phyloP scores from a whole-genome alignment of 163 green algal genomes.

The Volvox carteri region DNA sequence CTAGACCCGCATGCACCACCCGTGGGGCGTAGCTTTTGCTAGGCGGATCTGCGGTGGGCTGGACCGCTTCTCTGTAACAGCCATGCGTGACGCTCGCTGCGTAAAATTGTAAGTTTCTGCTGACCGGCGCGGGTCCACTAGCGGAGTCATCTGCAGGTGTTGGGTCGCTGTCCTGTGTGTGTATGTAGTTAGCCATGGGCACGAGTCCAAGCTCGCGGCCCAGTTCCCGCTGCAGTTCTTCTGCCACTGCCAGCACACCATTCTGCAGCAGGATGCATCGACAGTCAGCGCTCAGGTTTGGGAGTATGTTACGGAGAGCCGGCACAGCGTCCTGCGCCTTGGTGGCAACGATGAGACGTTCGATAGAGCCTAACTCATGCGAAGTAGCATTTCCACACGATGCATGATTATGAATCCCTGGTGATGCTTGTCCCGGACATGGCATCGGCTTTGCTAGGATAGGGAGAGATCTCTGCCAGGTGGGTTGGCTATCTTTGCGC shows the following conservation, averaged over 20 bases:
- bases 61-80: slow-evolving; percentile 33
- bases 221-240: slow-evolving; percentile 34
- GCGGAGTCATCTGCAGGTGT: background rate
- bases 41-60: background rate
- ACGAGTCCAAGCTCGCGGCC: background rate
- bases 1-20: slow-evolving; percentile 60
- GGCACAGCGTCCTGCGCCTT: slow-evolving; percentile 55
- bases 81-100: slow-evolving; percentile 68
- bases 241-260: slow-evolving; percentile 65
- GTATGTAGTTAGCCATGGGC: background rate
- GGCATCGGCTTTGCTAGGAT: background rate
- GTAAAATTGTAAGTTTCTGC: background rate
- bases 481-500: background rate
- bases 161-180: background rate
- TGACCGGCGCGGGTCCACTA: background rate
- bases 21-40: background rate
- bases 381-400: background rate
- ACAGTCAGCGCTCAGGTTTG: background rate
- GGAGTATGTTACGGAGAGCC: slow-evolving; percentile 37
- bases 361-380: slow-evolving; percentile 17
- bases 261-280: slow-evolving; percentile 70
- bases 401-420: background rate
- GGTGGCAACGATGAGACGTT: slow-evolving; percentile 58
- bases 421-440: background rate
- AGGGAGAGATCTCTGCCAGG: background rate